Conservation (phyloP, 371 early-diverging fungal genomes). For the Circinella minor region DNA sequence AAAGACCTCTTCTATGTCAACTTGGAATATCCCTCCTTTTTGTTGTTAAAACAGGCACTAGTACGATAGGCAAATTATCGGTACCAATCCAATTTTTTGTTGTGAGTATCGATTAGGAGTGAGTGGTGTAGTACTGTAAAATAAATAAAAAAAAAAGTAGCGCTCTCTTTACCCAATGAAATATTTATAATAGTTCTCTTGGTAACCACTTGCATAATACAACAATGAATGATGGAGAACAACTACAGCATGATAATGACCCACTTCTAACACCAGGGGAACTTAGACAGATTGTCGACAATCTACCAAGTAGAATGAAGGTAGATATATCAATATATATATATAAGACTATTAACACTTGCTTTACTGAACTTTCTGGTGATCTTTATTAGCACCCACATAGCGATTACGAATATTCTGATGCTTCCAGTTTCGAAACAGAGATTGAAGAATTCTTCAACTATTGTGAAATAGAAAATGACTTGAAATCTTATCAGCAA, state of each 20-base stretch:
- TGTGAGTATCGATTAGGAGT: too few relatives aligned
- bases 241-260: slow-evolving; percentile 21
- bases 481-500: slow-evolving; percentile 45
- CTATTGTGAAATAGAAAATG: slow-evolving; percentile 61
- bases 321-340: slow-evolving; percentile 13
- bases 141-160: too few relatives aligned
- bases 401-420: slow-evolving; percentile 66
- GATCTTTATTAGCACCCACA: slow-evolving; percentile 47
- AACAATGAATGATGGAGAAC: not conserved
- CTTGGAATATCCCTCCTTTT: too few relatives aligned
- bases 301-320: slow-evolving; percentile 36
- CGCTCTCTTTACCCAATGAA: too few relatives aligned
- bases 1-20: too few relatives aligned
- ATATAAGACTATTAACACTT: too few relatives aligned
- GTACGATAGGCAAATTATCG: too few relatives aligned
- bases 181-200: too few relatives aligned
- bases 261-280: slow-evolving; percentile 36
- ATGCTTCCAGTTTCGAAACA: slow-evolving; percentile 58
- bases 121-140: too few relatives aligned
- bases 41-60: too few relatives aligned
- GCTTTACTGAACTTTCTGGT: not conserved
- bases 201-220: too few relatives aligned
- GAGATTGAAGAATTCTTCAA: slow-evolving; percentile 82
- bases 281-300: slow-evolving; percentile 39
- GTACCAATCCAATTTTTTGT: too few relatives aligned